Evolutionary conservation across 2,329 filamentous ascomycete genomes (phyloP), one percentile per base, ranked within the genome.

Genomic region (Cercospora beticola): DNA sequence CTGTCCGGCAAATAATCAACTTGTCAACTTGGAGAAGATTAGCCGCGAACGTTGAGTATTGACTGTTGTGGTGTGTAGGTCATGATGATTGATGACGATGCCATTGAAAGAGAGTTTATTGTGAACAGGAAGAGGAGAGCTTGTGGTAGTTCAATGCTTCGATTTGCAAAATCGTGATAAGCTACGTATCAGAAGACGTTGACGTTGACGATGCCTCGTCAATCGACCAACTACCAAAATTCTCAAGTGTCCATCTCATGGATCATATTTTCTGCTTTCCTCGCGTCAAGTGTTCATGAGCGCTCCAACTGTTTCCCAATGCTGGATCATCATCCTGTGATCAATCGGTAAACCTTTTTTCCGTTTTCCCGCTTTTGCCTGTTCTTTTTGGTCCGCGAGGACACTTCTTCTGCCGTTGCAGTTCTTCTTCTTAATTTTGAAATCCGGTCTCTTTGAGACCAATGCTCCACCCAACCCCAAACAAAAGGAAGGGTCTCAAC

Each of bases 341-440:
- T 26, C 49, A 23, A 26, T 26, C 49, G 49, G 49, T 54, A 26
- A 54, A 26, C 18, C 49, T 12, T 28, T 54, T 52, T 54, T 54
- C 49, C 21, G 26, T 23, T 26, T 26, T 16, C 63, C 31, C 64
- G 31, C 30, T 61, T 46, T 43, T 66, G 43, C 52, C 46, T 59
- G 30, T 69, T 54, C 54, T n/a, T 64, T 62, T 46, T 36, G 5
- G 67, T 56, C 67, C 67, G 67, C 56, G 67, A 63, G 67, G 63
- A 68, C 67, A 33, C 54, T 18, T 40, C 33, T 33, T 31, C 49
- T 56, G 49, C 49, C 23, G 16, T 56, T 59, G 31, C 56, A 33
- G 18, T 33, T 33, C 28, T 58, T 18, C 56, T 31, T 40, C 54
- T 21, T 18, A 26, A 28, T 54, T 65, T 30, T 30, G 16, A 40